A percentile compares a stretch with the other conserved stretches of the same genome.
These are phyloP conservation scores for Euclidium syriacum DNA, from an alignment of 345 rosid genomes.

Conservation along the genomic window DNA sequence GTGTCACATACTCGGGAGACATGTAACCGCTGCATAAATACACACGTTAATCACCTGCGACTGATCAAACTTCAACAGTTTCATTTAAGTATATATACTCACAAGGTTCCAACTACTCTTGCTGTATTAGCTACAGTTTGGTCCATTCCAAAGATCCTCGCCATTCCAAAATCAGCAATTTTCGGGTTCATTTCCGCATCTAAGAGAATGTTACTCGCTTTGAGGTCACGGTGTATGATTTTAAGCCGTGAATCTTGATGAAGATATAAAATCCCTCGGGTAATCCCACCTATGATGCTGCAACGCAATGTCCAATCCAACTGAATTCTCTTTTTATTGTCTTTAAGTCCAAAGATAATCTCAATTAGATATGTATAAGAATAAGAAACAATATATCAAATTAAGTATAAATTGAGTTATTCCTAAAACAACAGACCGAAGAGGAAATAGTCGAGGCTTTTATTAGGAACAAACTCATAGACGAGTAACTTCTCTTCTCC, in stretches of 20 bases:
- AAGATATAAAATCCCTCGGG: conserved; percentile 28
- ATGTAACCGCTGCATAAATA: conserved; percentile 22
- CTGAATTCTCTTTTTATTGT: conserved; percentile 12
- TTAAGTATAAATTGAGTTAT: neutral
- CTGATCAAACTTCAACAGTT: too few relatives aligned
- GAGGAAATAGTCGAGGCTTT: conserved; percentile 37
- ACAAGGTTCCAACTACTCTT: conserved; percentile 28
- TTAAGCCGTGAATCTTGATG: conserved; percentile 35
- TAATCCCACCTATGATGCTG: conserved; percentile 22
- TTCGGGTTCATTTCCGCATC: conserved; percentile 18
- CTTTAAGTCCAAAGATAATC: conserved; percentile 14
- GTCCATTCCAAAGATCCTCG: conserved; percentile 6
- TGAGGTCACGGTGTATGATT: conserved; percentile 32
- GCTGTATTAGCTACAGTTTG: conserved; percentile 17
- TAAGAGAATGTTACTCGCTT: conserved; percentile 29
- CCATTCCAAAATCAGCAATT: conserved; percentile 20
- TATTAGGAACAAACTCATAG: conserved; percentile 40
- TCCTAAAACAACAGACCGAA: neutral
- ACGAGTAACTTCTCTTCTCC: conserved; percentile 39
- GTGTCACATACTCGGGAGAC: conserved; percentile 20
- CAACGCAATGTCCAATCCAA: conserved; percentile 19
- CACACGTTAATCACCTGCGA: too few relatives aligned
- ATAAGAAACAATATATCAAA: neutral
- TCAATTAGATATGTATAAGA: neutral
- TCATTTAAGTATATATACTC: too few relatives aligned